Evolutionary conservation across 371 early-diverging fungal genomes (phyloP).

Genomic region (Rhizomucor miehei): DNA sequence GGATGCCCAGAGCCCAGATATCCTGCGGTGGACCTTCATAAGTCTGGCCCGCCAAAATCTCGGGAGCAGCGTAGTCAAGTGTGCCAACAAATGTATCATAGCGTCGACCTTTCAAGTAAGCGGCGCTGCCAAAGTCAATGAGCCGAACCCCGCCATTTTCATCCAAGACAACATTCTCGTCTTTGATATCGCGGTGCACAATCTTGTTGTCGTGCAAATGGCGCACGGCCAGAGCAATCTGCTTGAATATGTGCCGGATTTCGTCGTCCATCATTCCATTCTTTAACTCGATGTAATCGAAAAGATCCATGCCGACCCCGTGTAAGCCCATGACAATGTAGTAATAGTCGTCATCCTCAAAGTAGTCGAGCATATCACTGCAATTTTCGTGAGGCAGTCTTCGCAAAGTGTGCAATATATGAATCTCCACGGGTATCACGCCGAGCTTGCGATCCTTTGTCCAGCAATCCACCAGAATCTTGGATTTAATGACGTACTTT

Average conservation of each 20-base stretch:
- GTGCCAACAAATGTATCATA: conserved; percentile 78
- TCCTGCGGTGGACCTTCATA: conserved; percentile 80
- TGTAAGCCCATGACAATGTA: conserved; percentile 69
- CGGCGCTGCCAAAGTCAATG: conserved; percentile 77
- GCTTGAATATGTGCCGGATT: conserved; percentile 59
- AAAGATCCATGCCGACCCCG: conserved; percentile 67
- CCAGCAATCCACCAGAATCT: conserved; percentile 73
- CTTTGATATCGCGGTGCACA: conserved; percentile 79
- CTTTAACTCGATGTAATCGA: conserved; percentile 74
- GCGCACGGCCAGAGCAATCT: conserved; percentile 60
- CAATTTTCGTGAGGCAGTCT: conserved; percentile 61
- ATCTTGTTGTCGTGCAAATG: conserved; percentile 71
- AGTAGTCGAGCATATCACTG: conserved; percentile 62
- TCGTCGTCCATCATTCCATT: conserved; percentile 52
- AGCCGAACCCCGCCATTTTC: conserved; percentile 52
- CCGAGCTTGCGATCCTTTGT: conserved; percentile 62
- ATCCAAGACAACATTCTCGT: conserved; percentile 73
- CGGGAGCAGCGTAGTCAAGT: conserved; percentile 73
- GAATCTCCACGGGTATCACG: conserved; percentile 68
- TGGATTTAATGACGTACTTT: conserved; percentile 75
- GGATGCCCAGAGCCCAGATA: conserved; percentile 81
- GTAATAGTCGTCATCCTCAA: conserved; percentile 67
- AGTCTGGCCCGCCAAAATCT: conserved; percentile 65
- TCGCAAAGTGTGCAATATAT: conserved; percentile 62
- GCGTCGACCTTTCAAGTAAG: conserved; percentile 59